Percentiles rank a stretch among this genome's conserved stretches.
These are phyloP conservation scores for Nasturtium officinale DNA, from an alignment of 345 rosid genomes.

Conservation along the genomic window DNA sequence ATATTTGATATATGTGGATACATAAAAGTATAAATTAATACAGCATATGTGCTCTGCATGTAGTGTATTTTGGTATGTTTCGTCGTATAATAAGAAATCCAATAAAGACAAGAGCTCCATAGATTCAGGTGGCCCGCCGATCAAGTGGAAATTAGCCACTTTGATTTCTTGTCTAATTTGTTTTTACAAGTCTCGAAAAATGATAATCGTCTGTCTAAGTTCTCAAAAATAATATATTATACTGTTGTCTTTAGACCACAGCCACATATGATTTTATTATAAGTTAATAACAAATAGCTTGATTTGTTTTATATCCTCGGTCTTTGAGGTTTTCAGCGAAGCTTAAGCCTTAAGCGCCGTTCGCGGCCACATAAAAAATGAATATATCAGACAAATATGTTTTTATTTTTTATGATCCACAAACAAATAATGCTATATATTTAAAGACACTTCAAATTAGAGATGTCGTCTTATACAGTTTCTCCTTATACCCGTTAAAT, in stretches of 20 bases:
- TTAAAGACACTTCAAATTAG: background rate
- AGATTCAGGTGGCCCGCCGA: slow-evolving; percentile 39
- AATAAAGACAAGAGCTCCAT: slow-evolving; percentile 39
- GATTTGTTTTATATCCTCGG: slow-evolving; percentile 42
- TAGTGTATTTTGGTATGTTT: slow-evolving; percentile 37
- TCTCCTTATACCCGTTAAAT: background rate
- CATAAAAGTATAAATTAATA: background rate
- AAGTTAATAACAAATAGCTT: background rate
- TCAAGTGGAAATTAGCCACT: slow-evolving; percentile 41
- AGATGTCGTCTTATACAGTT: background rate
- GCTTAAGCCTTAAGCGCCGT: slow-evolving; percentile 47
- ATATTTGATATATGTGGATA: background rate
- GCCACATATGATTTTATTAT: slow-evolving; percentile 25
- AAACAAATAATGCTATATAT: slow-evolving; percentile 8
- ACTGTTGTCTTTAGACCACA: slow-evolving; percentile 13
- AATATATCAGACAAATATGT: slow-evolving; percentile 28
- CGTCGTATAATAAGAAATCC: slow-evolving; percentile 22
- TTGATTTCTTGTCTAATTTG: slow-evolving; percentile 30
- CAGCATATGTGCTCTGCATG: slow-evolving; percentile 29
- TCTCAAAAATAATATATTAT: background rate
- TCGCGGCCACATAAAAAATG: slow-evolving; percentile 37
- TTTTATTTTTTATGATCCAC: slow-evolving; percentile 15
- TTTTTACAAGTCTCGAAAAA: slow-evolving; percentile 24
- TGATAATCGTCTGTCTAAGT: background rate
- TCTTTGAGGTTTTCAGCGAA: slow-evolving; percentile 44